phyloP scores from a whole-genome alignment of 495 filamentous ascomycete genomes.

The Trichoderma virens region DNA sequence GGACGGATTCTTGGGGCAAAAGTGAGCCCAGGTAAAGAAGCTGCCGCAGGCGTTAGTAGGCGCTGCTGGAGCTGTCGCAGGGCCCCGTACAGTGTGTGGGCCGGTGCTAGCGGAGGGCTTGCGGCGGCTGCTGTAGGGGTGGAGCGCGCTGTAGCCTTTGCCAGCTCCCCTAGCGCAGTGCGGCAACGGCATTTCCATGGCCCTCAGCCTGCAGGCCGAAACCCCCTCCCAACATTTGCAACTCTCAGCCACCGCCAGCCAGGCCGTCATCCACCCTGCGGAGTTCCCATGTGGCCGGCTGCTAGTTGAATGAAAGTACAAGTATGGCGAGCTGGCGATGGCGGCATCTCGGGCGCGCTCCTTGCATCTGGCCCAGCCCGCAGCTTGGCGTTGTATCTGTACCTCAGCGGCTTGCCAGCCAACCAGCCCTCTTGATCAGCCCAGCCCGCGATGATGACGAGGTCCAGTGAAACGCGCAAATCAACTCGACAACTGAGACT shows the following conservation, averaged over 20 bases:
- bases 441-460: no score
- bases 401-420: no score
- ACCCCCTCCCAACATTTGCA: neutral
- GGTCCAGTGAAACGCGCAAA: no score
- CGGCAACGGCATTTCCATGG: neutral
- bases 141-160: constrained; percentile 1
- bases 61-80: neutral
- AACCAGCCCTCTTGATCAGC: no score
- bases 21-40: constrained; percentile 1
- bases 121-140: neutral
- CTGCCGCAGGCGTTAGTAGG: neutral
- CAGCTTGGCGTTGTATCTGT: neutral
- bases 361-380: neutral
- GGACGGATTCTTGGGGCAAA: constrained; percentile 3
- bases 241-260: neutral
- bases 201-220: neutral
- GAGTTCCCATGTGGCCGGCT: neutral
- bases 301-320: neutral
- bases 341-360: neutral
- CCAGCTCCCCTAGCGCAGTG: constrained; percentile 6
- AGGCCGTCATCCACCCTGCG: neutral
- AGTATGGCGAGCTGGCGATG: neutral
- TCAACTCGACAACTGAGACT: no score
- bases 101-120: constrained; percentile 3
- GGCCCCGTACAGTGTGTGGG: neutral